Conservation (phyloP, 306 rosid species). For the Cucumis hystrix region DNA sequence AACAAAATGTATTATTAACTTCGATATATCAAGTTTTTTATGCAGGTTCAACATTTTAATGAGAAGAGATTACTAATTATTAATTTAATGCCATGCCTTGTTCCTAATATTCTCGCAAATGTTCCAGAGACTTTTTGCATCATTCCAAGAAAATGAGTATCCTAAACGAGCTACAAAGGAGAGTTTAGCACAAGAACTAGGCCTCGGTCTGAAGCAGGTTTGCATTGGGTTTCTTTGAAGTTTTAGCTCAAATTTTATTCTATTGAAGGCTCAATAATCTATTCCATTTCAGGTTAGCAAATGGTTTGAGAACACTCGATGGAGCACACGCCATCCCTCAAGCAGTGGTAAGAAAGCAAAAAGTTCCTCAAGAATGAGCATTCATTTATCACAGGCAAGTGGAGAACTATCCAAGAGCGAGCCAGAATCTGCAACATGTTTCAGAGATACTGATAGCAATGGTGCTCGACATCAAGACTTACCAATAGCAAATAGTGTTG, state of each 20-base stretch:
- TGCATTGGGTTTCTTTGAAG: neutral
- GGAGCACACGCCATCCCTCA: slow-evolving; percentile 48
- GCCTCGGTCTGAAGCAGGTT: slow-evolving; percentile 61
- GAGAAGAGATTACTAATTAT: neutral
- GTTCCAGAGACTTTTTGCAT: slow-evolving; percentile 53
- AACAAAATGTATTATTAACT: neutral
- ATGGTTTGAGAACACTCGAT: slow-evolving; percentile 84
- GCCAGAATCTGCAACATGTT: slow-evolving; percentile 1
- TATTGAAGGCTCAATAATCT: neutral
- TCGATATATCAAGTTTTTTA: neutral
- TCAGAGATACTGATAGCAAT: slow-evolving; percentile 4
- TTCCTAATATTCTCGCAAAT: neutral
- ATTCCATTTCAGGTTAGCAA: slow-evolving; percentile 51
- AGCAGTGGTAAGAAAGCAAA: slow-evolving; percentile 12
- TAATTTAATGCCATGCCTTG: neutral
- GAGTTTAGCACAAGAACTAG: slow-evolving; percentile 69
- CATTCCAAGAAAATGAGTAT: slow-evolving; percentile 78
- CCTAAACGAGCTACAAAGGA: slow-evolving; percentile 63
- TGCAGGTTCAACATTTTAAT: neutral
- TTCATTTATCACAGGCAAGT: slow-evolving; percentile 8
- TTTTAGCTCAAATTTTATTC: neutral
- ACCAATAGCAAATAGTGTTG: neutral
- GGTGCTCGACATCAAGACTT: slow-evolving; percentile 16
- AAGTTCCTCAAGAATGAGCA: slow-evolving; percentile 18
- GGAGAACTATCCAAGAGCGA: slow-evolving; percentile 3